These are phyloP conservation scores for Aspergillus amoenus DNA, from an alignment of 2,329 filamentous ascomycete genomes.

Conservation along the genomic window DNA sequence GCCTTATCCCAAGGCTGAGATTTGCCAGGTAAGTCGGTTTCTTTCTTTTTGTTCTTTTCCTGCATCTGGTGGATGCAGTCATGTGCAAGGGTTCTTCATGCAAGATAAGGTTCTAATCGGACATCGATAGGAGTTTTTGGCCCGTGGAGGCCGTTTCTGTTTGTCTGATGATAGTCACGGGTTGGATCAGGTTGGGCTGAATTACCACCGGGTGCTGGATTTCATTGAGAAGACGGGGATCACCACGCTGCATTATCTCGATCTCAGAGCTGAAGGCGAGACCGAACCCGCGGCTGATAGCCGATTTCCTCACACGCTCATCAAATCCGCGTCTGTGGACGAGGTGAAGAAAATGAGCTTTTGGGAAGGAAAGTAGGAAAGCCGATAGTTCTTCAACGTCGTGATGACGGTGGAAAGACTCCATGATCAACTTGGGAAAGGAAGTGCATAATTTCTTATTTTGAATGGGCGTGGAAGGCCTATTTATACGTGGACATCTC, in stretches of 20 bases:
- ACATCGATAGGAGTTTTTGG: constrained; percentile 63
- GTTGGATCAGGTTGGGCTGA: constrained; percentile 80
- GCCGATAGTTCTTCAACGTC: neutral
- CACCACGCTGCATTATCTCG: constrained; percentile 38
- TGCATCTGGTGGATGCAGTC: neutral
- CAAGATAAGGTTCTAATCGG: constrained; percentile 17
- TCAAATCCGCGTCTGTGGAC: constrained; percentile 31
- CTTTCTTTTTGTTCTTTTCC: neutral
- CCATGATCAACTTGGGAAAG: no score
- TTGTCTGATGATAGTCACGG: constrained; percentile 95
- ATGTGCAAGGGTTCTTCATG: neutral
- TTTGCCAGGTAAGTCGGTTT: constrained; percentile 62
- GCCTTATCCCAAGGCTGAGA: constrained; percentile 78
- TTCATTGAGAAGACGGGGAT: constrained; percentile 61
- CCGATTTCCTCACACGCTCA: constrained; percentile 38
- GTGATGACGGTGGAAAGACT: no score
- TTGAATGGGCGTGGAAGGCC: no score
- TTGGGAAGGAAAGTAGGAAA: constrained; percentile 20
- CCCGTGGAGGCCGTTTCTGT: constrained; percentile 76
- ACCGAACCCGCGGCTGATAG: constrained; percentile 24
- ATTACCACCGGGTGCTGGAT: constrained; percentile 69
- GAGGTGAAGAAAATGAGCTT: constrained; percentile 37
- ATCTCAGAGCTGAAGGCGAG: constrained; percentile 21
- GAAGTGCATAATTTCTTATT: no score
- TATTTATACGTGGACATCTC: no score